phyloP scores from a whole-genome alignment of 805 yeast genomes.

The Tetrapisispora phaffii region DNA sequence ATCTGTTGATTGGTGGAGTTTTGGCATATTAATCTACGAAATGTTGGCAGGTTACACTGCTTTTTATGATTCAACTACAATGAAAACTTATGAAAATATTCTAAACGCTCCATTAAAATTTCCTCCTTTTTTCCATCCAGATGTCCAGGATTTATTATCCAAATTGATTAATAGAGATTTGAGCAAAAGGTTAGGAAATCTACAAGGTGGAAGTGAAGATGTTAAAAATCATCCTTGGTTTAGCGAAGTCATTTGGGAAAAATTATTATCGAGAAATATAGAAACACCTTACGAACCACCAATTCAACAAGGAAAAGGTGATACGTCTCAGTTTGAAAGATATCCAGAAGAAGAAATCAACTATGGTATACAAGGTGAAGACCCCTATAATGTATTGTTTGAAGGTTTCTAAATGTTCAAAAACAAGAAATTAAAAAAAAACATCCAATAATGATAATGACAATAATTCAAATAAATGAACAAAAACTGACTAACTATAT shows the following conservation, averaged over 20 bases:
- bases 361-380: constrained; percentile 57
- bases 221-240: constrained; percentile 86
- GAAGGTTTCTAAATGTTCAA: constrained; percentile 38
- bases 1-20: constrained; percentile 95
- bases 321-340: constrained; percentile 65
- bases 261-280: constrained; percentile 68
- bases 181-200: constrained; percentile 73
- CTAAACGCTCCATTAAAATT: constrained; percentile 65
- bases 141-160: constrained; percentile 61
- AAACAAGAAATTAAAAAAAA: neutral
- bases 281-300: constrained; percentile 97
- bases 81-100: constrained; percentile 89
- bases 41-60: constrained; percentile 95
- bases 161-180: constrained; percentile 73
- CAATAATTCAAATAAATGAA: neutral
- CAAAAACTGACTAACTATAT: neutral
- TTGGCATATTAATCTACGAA: constrained; percentile 82
- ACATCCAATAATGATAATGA: neutral
- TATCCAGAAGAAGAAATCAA: constrained; percentile 72
- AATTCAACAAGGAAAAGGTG: constrained; percentile 83
- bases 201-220: constrained; percentile 75
- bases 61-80: constrained; percentile 81
- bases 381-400: constrained; percentile 52
- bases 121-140: constrained; percentile 67
- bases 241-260: constrained; percentile 85